A percentile compares a stretch with the other conserved stretches of the same genome.
These are phyloP conservation scores for Entomortierella chlamydospora DNA, from an alignment of 192 early-diverging fungal genomes.

Conservation along the genomic window DNA sequence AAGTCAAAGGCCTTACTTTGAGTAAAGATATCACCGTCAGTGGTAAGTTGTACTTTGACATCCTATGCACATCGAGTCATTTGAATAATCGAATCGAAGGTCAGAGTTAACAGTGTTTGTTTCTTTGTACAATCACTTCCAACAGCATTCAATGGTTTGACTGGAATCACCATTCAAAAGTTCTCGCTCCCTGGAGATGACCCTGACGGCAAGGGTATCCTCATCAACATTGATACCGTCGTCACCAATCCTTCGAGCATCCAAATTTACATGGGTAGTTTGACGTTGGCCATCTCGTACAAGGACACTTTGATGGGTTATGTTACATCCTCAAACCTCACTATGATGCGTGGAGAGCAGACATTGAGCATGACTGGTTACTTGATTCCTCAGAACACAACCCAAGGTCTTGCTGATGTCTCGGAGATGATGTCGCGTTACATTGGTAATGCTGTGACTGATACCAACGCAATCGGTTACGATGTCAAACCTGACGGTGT, in stretches of 20 bases:
- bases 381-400: conserved; percentile 57
- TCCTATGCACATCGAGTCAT: too few relatives aligned
- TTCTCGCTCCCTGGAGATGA: conserved; percentile 66
- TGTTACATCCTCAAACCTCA: conserved; percentile 55
- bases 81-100: too few relatives aligned
- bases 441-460: conserved; percentile 45
- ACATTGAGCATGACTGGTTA: conserved; percentile 59
- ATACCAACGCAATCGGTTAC: conserved; percentile 59
- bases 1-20: conserved; percentile 57
- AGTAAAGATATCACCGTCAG: conserved; percentile 60
- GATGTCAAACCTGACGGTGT: conserved; percentile 57
- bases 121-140: not conserved
- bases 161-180: conserved; percentile 53
- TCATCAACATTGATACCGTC: conserved; percentile 58
- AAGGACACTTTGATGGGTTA: conserved; percentile 57
- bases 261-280: conserved; percentile 63
- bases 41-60: conserved; percentile 29
- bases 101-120: not conserved
- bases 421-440: conserved; percentile 63
- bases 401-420: conserved; percentile 47
- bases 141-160: conserved; percentile 60
- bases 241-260: conserved; percentile 63
- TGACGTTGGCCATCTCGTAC: conserved; percentile 59
- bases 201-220: conserved; percentile 64
- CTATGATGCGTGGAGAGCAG: conserved; percentile 55